Evolutionary conservation across 2,329 filamentous ascomycete genomes (phyloP), one percentile per base, ranked within the genome.

Genomic region (Fusarium sp.): DNA sequence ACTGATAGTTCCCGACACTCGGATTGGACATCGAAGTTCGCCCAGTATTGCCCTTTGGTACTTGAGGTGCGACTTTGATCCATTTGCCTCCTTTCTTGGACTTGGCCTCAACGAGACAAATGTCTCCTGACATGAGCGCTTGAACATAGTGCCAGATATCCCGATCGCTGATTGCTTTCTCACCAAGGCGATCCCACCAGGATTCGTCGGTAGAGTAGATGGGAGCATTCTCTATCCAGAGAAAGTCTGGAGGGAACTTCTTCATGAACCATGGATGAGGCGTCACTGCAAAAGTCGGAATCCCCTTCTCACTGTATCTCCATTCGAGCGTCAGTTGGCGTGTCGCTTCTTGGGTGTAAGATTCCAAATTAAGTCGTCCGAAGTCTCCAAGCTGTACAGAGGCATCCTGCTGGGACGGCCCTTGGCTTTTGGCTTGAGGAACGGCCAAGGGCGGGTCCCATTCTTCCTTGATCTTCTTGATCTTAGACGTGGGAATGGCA

Each of bases 301-400:
- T 61, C 1, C 78, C 78, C 22, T 77, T 56, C 56, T 67, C 74
- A 54, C 74, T 77, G 44, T 78, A 69, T 42, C 63, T 71, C 55
- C 76, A 74, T 28, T 61, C 53, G 22, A 78, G 62, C 12, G 22
- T 48, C 22, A 72, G 51, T 54, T 69, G 74, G 11, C 63, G 55
- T 22, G 28, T 30, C n/a, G 56, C n/a, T 24, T 66, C 47, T 17
- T 58, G 28, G n/a, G 54, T 50, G 32, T 59, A 62, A 35, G 55
- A 30, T 36, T 65, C 39, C 35, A 68, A 26, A 17, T 67, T 66
- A 38, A 76, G 51, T 44, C 56, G 64, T 28, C 50, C 61, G 35
- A 73, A 69, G 35, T 69, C 69, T 15, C 66, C 66, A 17, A 76
- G 69, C 58, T 42, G 63, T 14, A 41, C 42, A 42, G 44, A 55